phyloP scores from a whole-genome alignment of 352 stramenopile species.

The Globisporangium nodosum region DNA sequence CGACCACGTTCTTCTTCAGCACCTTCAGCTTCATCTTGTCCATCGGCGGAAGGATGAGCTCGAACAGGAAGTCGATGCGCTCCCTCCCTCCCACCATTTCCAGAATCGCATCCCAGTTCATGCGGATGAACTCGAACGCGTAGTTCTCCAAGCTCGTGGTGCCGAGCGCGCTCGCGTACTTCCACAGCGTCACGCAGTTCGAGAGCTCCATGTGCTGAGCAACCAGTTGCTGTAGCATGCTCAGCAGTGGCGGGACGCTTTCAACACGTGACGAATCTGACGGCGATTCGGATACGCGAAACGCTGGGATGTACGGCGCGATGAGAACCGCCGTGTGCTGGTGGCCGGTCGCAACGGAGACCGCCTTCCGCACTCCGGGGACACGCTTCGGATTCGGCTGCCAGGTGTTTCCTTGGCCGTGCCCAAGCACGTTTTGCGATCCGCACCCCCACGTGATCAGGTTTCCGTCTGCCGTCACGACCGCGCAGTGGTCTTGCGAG shows the following conservation, averaged over 20 bases:
- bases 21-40: constrained; percentile 56
- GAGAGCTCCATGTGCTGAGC: constrained; percentile 45
- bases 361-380: constrained; percentile 61
- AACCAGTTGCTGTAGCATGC: constrained; percentile 46
- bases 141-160: constrained; percentile 35
- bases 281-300: neutral
- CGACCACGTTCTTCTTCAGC: constrained; percentile 3
- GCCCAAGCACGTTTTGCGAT: constrained; percentile 60
- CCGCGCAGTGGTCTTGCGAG: constrained; percentile 72
- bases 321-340: constrained; percentile 76
- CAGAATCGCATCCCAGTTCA: constrained; percentile 46
- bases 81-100: constrained; percentile 31
- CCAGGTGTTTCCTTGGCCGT: constrained; percentile 69
- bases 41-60: constrained; percentile 53
- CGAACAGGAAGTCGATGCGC: constrained; percentile 40
- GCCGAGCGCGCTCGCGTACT: constrained; percentile 52
- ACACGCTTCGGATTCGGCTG: constrained; percentile 78
- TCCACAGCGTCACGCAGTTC: constrained; percentile 56
- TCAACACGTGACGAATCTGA: too few relatives aligned
- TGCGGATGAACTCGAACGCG: constrained; percentile 69
- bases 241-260: neutral
- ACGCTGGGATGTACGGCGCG: constrained; percentile 27
- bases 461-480: constrained; percentile 56
- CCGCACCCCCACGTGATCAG: constrained; percentile 75
- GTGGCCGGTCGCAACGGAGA: constrained; percentile 57